Conservation (phyloP, 1,284 basidiomycete species). For the Porodaedalea pini region DNA sequence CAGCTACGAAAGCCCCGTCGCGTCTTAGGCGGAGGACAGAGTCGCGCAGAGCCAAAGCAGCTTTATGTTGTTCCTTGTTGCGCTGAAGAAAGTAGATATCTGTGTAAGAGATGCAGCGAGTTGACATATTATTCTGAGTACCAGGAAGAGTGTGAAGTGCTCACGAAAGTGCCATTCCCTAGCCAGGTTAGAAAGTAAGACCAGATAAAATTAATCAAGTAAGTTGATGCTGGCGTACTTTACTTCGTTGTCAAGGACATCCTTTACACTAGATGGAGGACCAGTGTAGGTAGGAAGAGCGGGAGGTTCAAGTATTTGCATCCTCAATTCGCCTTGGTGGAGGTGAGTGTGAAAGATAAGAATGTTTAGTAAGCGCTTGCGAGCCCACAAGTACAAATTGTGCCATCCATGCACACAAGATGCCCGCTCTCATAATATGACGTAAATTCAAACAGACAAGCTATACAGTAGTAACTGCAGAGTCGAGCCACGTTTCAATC, state of each 20-base stretch:
- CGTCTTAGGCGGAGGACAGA: conserved; percentile 63
- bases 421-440: too few species aligned
- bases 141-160: conserved; percentile 21
- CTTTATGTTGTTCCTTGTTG: conserved; percentile 57
- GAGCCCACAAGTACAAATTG: background rate
- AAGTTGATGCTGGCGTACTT: conserved; percentile 7
- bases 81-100: conserved; percentile 76
- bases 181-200: background rate
- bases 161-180: conserved; percentile 80
- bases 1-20: conserved; percentile 73
- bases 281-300: background rate
- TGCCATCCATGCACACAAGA: too few species aligned
- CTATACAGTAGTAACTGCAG: too few species aligned
- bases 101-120: conserved; percentile 27
- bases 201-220: conserved; percentile 1
- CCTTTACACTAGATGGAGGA: conserved; percentile 9
- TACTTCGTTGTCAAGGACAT: conserved; percentile 12
- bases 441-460: too few species aligned
- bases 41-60: conserved; percentile 63
- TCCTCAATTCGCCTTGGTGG: background rate
- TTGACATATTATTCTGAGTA: background rate
- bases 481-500: too few species aligned
- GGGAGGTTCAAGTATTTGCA: conserved; percentile 6
- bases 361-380: background rate
- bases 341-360: background rate